Conservation (phyloP, 2,329 filamentous ascomycete species). For the Tolypocladium capitatum region DNA sequence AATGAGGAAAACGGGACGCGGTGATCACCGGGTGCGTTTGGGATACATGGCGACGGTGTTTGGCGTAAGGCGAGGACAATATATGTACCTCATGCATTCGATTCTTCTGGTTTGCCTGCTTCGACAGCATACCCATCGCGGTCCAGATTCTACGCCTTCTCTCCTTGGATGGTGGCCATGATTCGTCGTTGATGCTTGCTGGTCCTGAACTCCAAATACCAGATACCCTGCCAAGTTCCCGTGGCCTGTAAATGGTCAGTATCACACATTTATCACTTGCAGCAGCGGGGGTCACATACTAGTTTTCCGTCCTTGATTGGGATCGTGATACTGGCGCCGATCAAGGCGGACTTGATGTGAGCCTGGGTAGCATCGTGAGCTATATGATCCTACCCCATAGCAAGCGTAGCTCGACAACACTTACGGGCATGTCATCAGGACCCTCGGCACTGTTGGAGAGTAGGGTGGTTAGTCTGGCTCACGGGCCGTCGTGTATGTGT, state of each 20-base stretch:
- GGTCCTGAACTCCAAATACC: constrained; percentile 82
- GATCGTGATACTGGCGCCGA: constrained; percentile 81
- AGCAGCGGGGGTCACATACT: constrained; percentile 24
- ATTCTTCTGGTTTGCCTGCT: constrained; percentile 1
- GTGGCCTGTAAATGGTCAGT: constrained; percentile 29
- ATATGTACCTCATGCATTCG: constrained; percentile 3
- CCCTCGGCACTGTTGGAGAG: constrained; percentile 58
- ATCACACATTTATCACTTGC: not conserved
- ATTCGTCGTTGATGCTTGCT: constrained; percentile 66
- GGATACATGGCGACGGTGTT: constrained; percentile 22
- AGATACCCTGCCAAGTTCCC: constrained; percentile 77
- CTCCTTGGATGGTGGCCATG: constrained; percentile 88
- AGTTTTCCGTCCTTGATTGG: constrained; percentile 80
- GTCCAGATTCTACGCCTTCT: constrained; percentile 36
- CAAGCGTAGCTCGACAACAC: constrained; percentile 3
- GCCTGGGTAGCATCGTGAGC: constrained; percentile 34
- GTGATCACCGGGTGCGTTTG: constrained; percentile 10
- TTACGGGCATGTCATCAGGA: constrained; percentile 81
- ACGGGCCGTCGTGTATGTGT: not conserved
- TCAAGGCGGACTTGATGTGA: constrained; percentile 81
- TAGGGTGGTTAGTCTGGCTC: not conserved
- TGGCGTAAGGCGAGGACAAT: constrained; percentile 13
- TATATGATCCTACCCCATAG: not conserved
- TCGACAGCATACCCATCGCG: not conserved
- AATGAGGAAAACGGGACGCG: constrained; percentile 31